phyloP scores from a whole-genome alignment of 257 asterid species.

The Solanum bulbocastanum region DNA sequence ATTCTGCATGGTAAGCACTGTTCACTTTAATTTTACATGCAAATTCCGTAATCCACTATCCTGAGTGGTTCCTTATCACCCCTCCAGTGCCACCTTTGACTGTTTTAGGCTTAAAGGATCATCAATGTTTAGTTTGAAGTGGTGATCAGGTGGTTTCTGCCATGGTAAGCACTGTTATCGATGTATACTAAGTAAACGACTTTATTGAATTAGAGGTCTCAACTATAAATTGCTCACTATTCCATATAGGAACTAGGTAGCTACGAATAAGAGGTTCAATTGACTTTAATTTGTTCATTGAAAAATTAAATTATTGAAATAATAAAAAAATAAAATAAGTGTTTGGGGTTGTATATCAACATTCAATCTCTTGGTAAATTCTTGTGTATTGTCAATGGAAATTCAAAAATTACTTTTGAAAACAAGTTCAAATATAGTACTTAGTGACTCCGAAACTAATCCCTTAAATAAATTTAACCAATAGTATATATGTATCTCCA shows the following conservation, averaged over 20 bases:
- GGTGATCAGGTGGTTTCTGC: too few species aligned
- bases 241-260: neutral
- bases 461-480: too few species aligned
- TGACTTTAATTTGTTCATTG: neutral
- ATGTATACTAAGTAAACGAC: neutral
- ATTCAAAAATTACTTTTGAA: too few species aligned
- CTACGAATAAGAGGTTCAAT: neutral
- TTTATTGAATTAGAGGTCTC: neutral
- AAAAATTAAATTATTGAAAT: neutral
- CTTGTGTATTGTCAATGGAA: neutral
- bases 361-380: neutral
- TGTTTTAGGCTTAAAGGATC: too few species aligned
- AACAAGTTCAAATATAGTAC: too few species aligned
- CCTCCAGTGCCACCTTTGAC: too few species aligned
- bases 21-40: too few species aligned
- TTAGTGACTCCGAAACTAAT: neutral
- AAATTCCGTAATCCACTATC: too few species aligned
- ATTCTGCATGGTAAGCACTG: too few species aligned
- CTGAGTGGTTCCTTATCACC: too few species aligned
- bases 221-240: neutral
- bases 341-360: neutral
- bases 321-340: neutral
- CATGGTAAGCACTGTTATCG: too few species aligned
- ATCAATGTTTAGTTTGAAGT: too few species aligned
- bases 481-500: neutral